A percentile compares a stretch with the other conserved stretches of the same genome.
Evolutionary conservation across 768 basidiomycete species (phyloP).

Genomic region (Leucocoprinus sp.): DNA sequence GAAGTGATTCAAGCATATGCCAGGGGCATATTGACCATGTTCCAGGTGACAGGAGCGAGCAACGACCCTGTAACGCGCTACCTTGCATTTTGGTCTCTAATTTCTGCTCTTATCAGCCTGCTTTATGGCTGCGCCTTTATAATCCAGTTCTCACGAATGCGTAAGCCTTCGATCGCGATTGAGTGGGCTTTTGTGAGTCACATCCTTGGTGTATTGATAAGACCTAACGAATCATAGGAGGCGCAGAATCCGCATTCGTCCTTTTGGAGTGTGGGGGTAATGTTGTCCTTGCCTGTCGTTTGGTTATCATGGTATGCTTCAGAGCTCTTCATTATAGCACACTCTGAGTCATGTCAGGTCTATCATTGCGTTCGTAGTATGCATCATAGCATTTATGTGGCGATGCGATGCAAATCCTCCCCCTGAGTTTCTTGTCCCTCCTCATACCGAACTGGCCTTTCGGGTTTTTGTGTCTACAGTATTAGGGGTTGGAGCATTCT

Average conservation of each 20-base stretch:
- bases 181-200: conserved; percentile 46
- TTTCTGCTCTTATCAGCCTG: conserved; percentile 53
- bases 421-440: not conserved
- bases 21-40: conserved; percentile 24
- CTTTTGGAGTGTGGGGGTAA: conserved; percentile 56
- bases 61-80: conserved; percentile 45
- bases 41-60: conserved; percentile 29
- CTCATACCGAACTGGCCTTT: not conserved
- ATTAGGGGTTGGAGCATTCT: conserved; percentile 35
- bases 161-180: conserved; percentile 49
- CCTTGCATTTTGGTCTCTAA: conserved; percentile 43
- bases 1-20: not conserved
- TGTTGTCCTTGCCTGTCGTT: conserved; percentile 52
- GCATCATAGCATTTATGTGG: conserved; percentile 59
- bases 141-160: conserved; percentile 55
- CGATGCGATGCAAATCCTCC: conserved; percentile 34
- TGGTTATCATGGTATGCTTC: conserved; percentile 49
- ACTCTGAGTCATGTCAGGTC: conserved; percentile 30
- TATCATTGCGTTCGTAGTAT: conserved; percentile 44
- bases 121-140: conserved; percentile 55
- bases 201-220: not conserved
- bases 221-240: conserved; percentile 28
- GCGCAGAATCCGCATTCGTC: conserved; percentile 26
- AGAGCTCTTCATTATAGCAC: not conserved
- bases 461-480: conserved; percentile 34